A percentile compares a stretch with the other conserved stretches of the same genome.
These are phyloP conservation scores for Russula compacta DNA, from an alignment of 768 basidiomycete genomes.

Conservation along the genomic window DNA sequence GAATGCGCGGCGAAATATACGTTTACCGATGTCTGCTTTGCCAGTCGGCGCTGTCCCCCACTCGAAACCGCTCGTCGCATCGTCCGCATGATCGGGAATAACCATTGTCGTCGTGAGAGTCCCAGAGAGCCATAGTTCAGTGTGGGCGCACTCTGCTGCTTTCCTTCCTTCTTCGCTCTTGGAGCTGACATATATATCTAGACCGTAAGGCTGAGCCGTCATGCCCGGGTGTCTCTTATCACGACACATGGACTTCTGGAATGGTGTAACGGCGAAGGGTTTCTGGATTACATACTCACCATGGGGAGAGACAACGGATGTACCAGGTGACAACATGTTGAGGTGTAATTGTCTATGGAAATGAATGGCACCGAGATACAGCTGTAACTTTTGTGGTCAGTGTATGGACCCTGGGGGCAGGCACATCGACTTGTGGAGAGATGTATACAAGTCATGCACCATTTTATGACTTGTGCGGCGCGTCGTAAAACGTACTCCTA, in stretches of 20 bases:
- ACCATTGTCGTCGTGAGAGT: neutral
- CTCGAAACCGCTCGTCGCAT: neutral
- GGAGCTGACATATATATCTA: neutral
- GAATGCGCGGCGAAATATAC: neutral
- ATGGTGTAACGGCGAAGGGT: neutral
- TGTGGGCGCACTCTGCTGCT: neutral
- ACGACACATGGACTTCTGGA: neutral
- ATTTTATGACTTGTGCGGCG: constrained; percentile 5
- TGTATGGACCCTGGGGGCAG: no score
- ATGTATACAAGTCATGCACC: neutral
- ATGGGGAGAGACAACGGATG: neutral
- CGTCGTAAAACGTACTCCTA: constrained; percentile 14
- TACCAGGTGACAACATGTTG: neutral
- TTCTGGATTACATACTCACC: no score
- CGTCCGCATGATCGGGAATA: neutral
- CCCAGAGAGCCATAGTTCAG: neutral
- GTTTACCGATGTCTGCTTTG: neutral
- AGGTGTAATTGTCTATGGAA: neutral
- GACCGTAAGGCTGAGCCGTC: neutral
- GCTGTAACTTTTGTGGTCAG: no score
- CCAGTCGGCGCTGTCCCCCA: neutral
- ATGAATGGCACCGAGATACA: no score
- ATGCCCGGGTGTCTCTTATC: neutral
- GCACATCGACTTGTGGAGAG: no score
- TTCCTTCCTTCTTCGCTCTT: no score